phyloP scores from a whole-genome alignment of 1,139 yeast species.

The Kurtzmaniella quercitrusa region DNA sequence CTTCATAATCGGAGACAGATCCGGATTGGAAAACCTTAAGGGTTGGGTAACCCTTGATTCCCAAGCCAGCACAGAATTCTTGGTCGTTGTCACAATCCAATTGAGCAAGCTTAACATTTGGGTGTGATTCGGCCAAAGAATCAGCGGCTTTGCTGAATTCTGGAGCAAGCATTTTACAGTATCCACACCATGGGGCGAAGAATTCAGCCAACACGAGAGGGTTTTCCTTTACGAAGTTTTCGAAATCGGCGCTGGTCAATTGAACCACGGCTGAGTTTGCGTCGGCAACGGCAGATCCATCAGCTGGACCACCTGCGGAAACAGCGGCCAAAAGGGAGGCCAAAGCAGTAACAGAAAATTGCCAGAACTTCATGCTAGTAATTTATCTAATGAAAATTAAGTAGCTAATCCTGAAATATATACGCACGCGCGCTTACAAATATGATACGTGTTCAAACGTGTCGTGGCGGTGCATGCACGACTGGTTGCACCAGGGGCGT shows the following conservation, averaged over 20 bases:
- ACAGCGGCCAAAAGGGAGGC: conserved; percentile 38
- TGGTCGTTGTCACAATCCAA: conserved; percentile 88
- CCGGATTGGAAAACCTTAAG: conserved; percentile 77
- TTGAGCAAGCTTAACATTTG: conserved; percentile 77
- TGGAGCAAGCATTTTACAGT: conserved; percentile 92
- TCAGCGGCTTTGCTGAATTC: conserved; percentile 87
- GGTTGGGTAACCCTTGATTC: conserved; percentile 89
- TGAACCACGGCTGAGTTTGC: conserved; percentile 86
- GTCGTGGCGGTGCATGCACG: neutral
- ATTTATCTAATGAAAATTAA: neutral
- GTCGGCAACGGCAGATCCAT: conserved; percentile 67
- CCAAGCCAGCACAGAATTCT: conserved; percentile 71
- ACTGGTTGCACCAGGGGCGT: neutral
- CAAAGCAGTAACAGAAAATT: conserved; percentile 33
- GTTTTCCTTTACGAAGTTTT: conserved; percentile 61
- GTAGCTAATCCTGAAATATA: neutral
- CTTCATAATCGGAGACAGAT: conserved; percentile 60
- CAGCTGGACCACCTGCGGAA: conserved; percentile 40
- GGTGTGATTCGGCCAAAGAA: conserved; percentile 51
- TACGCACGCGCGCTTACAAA: conserved; percentile 1
- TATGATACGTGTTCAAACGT: conserved; percentile 2
- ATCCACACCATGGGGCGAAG: conserved; percentile 99
- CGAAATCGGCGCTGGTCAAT: conserved; percentile 58
- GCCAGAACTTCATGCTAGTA: conserved; percentile 38
- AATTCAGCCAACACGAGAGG: conserved; percentile 89